phyloP scores from a whole-genome alignment of 2,329 filamentous ascomycete species.

The Beauveria varroae region DNA sequence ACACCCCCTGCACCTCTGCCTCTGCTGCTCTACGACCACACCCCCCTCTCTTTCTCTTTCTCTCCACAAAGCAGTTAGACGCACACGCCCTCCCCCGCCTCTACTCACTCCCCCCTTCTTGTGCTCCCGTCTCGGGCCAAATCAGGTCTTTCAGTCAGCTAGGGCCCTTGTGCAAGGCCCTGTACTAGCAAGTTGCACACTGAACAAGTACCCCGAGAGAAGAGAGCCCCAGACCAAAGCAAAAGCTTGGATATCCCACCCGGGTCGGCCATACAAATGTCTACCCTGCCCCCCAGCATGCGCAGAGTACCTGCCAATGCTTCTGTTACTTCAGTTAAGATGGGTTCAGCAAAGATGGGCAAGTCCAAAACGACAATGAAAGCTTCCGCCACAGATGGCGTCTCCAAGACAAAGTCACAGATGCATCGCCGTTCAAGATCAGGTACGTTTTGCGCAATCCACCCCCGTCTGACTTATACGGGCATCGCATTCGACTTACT shows the following conservation, averaged over 20 bases:
- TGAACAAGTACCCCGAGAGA: not conserved
- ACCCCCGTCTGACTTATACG: constrained; percentile 23
- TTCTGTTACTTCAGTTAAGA: constrained; percentile 42
- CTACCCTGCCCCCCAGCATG: constrained; percentile 56
- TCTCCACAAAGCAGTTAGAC: not conserved
- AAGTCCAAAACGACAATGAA: constrained; percentile 54
- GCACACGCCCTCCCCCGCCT: not conserved
- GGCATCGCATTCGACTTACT: constrained; percentile 6
- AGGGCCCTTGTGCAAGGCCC: constrained; percentile 3
- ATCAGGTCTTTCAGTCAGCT: not conserved
- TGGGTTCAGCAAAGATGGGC: constrained; percentile 52
- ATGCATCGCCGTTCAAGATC: constrained; percentile 92
- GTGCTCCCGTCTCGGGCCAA: not conserved
- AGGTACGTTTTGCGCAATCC: constrained; percentile 54
- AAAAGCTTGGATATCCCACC: not conserved
- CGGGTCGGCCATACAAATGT: constrained; percentile 49
- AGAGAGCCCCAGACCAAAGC: not conserved
- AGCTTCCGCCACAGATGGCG: constrained; percentile 38
- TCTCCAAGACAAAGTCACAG: constrained; percentile 65
- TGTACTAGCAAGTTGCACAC: not conserved
- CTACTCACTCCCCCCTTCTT: not conserved
- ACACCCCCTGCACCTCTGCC: not conserved
- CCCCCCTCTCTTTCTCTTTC: not conserved
- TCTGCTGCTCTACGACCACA: not conserved
- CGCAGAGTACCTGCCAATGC: constrained; percentile 42